phyloP scores from a whole-genome alignment of 2,329 filamentous ascomycete genomes.

The Phialophora macrospora region DNA sequence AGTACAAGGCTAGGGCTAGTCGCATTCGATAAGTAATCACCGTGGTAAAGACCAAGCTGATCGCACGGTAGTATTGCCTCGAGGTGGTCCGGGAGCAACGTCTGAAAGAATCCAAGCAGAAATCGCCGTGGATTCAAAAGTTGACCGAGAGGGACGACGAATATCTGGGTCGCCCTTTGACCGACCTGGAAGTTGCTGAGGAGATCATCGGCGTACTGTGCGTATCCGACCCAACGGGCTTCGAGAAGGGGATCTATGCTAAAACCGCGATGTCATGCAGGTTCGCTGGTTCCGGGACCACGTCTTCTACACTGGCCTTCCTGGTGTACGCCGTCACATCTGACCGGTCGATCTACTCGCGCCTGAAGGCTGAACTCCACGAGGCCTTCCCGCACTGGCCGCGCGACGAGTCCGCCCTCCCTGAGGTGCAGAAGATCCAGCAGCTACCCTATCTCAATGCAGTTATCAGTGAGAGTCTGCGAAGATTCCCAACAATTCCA shows the following conservation, averaged over 20 bases:
- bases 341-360: slow-evolving; percentile 3
- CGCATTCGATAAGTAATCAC: not conserved
- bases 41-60: not conserved
- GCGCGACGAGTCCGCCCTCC: not conserved
- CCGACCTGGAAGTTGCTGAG: slow-evolving; percentile 10
- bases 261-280: not conserved
- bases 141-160: slow-evolving; percentile 13
- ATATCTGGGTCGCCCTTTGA: slow-evolving; percentile 1
- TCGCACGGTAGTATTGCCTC: slow-evolving; percentile 6
- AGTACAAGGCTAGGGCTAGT: not conserved
- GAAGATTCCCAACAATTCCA: slow-evolving; percentile 11
- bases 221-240: not conserved
- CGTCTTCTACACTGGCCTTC: slow-evolving; percentile 2
- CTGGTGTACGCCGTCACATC: slow-evolving; percentile 3
- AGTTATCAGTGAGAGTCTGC: slow-evolving; percentile 10
- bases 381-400: not conserved
- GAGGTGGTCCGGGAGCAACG: not conserved
- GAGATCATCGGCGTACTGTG: slow-evolving; percentile 7
- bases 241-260: not conserved
- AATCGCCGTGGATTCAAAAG: not conserved
- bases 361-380: slow-evolving; percentile 6
- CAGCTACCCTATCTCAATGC: slow-evolving; percentile 11
- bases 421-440: not conserved
- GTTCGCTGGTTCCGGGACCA: slow-evolving; percentile 7
- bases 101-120: not conserved